Conservation (phyloP, 306 rosid genomes). For the Acmispon strigosus region DNA sequence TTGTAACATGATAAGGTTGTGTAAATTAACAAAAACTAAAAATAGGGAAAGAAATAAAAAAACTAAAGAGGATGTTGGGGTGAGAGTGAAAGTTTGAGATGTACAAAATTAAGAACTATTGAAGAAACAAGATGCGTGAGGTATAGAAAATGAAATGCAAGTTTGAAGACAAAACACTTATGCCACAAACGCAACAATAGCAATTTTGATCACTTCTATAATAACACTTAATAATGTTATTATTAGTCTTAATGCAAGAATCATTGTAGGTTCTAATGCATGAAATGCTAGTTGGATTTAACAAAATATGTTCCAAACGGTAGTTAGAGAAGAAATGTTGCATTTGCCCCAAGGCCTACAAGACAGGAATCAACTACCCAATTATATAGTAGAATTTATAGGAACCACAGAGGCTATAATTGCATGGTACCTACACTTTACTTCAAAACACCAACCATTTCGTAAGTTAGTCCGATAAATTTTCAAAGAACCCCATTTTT, state of each 20-base stretch:
- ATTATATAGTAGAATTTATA: slow-evolving; percentile 41
- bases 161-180: not conserved
- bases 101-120: no score
- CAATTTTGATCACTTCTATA: not conserved
- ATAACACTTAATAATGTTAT: not conserved
- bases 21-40: no score
- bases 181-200: not conserved
- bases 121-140: no score
- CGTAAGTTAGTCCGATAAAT: slow-evolving; percentile 28
- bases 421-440: slow-evolving; percentile 58
- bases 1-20: no score
- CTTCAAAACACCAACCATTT: slow-evolving; percentile 40
- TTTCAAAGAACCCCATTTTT: slow-evolving; percentile 42
- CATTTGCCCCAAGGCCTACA: slow-evolving; percentile 28
- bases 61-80: no score
- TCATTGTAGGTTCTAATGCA: slow-evolving; percentile 7
- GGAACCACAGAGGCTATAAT: slow-evolving; percentile 32
- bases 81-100: no score
- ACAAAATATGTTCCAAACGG: slow-evolving; percentile 34
- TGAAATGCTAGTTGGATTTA: slow-evolving; percentile 26
- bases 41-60: no score
- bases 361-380: slow-evolving; percentile 30
- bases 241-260: not conserved
- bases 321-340: slow-evolving; percentile 56
- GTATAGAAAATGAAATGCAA: not conserved